A percentile compares a stretch with the other conserved stretches of the same genome.
phyloP scores from a whole-genome alignment of 2,329 filamentous ascomycete species.

The Trichoderma atroviride region DNA sequence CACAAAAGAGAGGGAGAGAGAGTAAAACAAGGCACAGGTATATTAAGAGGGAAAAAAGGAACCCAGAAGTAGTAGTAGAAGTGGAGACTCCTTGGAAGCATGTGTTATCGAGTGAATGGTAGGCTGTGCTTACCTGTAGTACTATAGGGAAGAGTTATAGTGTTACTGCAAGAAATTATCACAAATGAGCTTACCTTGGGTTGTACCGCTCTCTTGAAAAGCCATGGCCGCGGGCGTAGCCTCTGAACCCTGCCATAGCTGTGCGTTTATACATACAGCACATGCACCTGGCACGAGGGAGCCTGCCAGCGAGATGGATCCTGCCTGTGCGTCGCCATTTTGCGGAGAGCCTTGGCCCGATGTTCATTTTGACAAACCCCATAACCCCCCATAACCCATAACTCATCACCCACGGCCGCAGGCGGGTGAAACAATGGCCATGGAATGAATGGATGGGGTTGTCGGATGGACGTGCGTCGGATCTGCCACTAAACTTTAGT shows the following conservation, averaged over 20 bases:
- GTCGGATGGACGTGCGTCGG: background rate
- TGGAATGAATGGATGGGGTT: background rate
- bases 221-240: background rate
- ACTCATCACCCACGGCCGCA: background rate
- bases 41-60: background rate
- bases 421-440: background rate
- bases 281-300: background rate
- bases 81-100: constrained; percentile 1
- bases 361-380: background rate
- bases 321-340: background rate
- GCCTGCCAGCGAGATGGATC: background rate
- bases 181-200: background rate
- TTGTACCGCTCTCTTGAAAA: background rate
- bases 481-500: constrained; percentile 24
- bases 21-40: background rate
- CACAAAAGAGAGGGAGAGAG: background rate
- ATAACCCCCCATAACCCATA: background rate
- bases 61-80: background rate
- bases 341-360: constrained; percentile 10
- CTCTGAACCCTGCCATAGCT: background rate
- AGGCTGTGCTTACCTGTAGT: constrained; percentile 12
- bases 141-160: background rate
- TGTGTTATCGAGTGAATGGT: constrained; percentile 1
- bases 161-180: background rate
- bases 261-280: background rate